Percentiles rank a stretch among this genome's conserved stretches.
These are phyloP conservation scores for Blastobotrys peoriensis DNA, from an alignment of 805 yeast genomes.

Conservation along the genomic window DNA sequence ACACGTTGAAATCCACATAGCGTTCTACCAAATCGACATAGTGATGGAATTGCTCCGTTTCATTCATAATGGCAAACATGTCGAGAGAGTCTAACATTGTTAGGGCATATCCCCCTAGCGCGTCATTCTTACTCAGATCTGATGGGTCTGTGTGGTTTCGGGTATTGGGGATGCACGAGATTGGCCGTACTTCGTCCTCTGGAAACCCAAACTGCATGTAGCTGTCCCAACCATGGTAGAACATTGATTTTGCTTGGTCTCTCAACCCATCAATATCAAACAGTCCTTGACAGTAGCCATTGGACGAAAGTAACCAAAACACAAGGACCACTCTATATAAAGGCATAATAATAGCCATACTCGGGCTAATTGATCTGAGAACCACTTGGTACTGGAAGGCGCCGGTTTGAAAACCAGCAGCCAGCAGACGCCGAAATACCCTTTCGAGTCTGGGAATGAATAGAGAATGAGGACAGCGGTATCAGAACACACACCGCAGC, in stretches of 20 bases:
- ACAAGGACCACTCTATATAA: too few species aligned
- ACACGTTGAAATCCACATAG: slow-evolving; percentile 47
- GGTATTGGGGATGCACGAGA: slow-evolving; percentile 61
- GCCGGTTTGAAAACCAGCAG: too few species aligned
- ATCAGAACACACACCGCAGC: too few species aligned
- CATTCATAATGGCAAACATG: slow-evolving; percentile 67
- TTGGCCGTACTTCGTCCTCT: slow-evolving; percentile 67
- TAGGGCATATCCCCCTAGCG: slow-evolving; percentile 73
- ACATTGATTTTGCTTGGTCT: slow-evolving; percentile 33
- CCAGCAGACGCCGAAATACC: too few species aligned
- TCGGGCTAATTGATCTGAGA: too few species aligned
- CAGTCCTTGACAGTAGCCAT: too few species aligned
- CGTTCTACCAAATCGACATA: slow-evolving; percentile 38
- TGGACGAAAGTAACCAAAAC: too few species aligned
- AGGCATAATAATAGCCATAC: too few species aligned
- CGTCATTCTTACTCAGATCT: slow-evolving; percentile 69
- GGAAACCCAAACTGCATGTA: slow-evolving; percentile 73
- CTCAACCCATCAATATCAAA: background rate
- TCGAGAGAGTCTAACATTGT: slow-evolving; percentile 78
- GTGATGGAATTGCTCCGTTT: slow-evolving; percentile 47
- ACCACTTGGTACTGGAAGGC: too few species aligned
- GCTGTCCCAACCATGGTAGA: slow-evolving; percentile 68
- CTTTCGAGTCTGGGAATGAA: too few species aligned
- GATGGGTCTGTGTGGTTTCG: slow-evolving; percentile 50
- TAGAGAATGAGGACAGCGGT: too few species aligned